Evolutionary conservation across 768 basidiomycete genomes (phyloP).

Genomic region (Udeniomyces megalosporus): DNA sequence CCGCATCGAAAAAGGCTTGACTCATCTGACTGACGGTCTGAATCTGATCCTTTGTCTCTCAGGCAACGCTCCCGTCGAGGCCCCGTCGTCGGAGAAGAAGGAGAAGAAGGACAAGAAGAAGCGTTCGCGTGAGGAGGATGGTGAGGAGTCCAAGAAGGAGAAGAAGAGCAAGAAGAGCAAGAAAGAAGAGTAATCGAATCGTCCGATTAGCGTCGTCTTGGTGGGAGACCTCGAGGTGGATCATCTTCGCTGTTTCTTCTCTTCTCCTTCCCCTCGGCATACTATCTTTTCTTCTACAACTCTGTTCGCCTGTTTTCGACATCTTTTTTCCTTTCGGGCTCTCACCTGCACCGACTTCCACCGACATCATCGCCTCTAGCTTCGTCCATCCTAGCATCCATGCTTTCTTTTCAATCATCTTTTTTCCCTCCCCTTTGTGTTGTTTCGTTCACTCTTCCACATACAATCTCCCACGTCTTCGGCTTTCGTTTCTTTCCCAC

Average conservation of each 20-base stretch:
- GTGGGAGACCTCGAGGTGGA: neutral
- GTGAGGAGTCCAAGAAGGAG: slow-evolving; percentile 18
- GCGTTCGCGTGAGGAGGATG: slow-evolving; percentile 23
- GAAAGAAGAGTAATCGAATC: slow-evolving; percentile 21
- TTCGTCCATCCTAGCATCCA: too few species aligned
- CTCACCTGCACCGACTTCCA: too few species aligned
- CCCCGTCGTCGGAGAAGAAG: slow-evolving; percentile 1
- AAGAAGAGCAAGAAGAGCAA: slow-evolving; percentile 32
- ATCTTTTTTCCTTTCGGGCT: neutral
- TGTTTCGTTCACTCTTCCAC: too few species aligned
- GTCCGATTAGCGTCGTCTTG: too few species aligned
- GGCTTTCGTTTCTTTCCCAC: too few species aligned
- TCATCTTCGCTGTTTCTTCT: neutral
- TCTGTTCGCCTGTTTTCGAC: neutral
- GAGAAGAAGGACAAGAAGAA: slow-evolving; percentile 33
- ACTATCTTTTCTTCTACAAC: neutral
- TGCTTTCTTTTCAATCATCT: too few species aligned
- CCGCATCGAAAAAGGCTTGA: too few species aligned
- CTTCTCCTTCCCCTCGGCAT: neutral
- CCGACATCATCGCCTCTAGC: too few species aligned
- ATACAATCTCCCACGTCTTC: too few species aligned
- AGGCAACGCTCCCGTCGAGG: neutral
- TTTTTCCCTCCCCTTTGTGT: too few species aligned
- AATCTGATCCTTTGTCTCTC: neutral
- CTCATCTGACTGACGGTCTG: too few species aligned